Evolutionary conservation across 257 asterid species (phyloP).

Genomic region (Cruciata laevipes): DNA sequence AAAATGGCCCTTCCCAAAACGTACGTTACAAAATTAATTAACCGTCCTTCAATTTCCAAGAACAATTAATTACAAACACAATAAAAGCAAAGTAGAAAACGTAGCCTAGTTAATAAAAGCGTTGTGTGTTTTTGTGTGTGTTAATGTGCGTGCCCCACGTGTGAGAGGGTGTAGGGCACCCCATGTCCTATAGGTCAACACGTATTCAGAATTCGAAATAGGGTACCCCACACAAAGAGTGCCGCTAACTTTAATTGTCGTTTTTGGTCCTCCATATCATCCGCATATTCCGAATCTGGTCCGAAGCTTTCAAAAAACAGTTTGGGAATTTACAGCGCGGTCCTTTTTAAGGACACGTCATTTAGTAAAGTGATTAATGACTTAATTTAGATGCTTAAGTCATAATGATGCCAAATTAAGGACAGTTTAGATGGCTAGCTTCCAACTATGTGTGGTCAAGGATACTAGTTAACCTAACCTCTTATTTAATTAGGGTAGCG

Average conservation of each 20-base stretch:
- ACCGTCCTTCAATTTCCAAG: conserved; percentile 2
- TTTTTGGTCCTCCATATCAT: neutral
- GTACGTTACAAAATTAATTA: neutral
- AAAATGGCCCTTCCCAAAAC: neutral
- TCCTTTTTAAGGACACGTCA: neutral
- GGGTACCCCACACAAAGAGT: neutral
- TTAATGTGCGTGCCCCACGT: neutral
- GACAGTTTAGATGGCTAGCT: neutral
- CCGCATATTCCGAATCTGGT: neutral
- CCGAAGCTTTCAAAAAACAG: neutral
- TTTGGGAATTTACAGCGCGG: neutral
- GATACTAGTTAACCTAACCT: neutral
- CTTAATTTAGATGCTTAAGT: too few species aligned
- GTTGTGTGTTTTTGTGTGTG: neutral
- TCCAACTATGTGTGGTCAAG: neutral
- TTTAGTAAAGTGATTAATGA: too few species aligned
- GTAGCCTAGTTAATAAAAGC: neutral
- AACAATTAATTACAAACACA: neutral
- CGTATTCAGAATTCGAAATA: neutral
- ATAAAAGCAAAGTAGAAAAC: neutral
- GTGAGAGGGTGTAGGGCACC: neutral
- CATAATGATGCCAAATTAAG: neutral
- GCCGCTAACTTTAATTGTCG: neutral
- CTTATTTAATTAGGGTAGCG: neutral
- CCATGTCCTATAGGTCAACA: neutral